phyloP scores from a whole-genome alignment of 306 rosid species.

The Chamaecrista fasciculata region DNA sequence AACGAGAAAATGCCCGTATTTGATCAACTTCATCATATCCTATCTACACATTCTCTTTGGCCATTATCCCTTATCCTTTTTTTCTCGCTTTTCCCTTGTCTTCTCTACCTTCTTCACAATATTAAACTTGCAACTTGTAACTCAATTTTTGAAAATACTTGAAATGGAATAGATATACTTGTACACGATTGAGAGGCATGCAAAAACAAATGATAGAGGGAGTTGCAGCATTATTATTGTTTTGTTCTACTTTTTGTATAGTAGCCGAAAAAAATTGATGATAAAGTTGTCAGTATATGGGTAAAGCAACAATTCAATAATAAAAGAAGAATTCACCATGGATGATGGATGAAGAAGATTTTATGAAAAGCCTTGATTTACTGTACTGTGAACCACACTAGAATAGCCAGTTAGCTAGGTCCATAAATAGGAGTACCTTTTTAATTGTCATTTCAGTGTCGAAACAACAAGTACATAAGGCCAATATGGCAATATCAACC shows the following conservation, averaged over 20 bases:
- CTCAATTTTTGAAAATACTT: too few species aligned
- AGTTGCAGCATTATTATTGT: conserved; percentile 15
- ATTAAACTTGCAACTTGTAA: too few species aligned
- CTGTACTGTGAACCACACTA: neutral
- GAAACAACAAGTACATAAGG: conserved; percentile 35
- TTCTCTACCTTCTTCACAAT: neutral
- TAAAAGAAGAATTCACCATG: conserved; percentile 9
- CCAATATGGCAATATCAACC: conserved; percentile 28
- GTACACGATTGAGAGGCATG: too few species aligned
- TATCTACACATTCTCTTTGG: neutral
- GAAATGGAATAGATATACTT: too few species aligned
- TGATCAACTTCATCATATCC: neutral
- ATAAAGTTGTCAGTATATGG: conserved; percentile 21
- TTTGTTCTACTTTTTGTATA: neutral
- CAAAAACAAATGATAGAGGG: neutral
- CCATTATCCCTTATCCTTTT: neutral
- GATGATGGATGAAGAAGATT: neutral
- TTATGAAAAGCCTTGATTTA: neutral
- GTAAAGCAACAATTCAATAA: conserved; percentile 1
- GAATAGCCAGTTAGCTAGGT: conserved; percentile 23
- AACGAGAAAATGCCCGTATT: neutral
- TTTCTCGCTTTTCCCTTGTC: neutral
- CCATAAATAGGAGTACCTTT: conserved; percentile 26
- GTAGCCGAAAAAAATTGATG: neutral
- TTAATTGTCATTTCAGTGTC: conserved; percentile 28